These are phyloP conservation scores for Myxozyma neotropica DNA, from an alignment of 805 yeast species.

Conservation along the genomic window DNA sequence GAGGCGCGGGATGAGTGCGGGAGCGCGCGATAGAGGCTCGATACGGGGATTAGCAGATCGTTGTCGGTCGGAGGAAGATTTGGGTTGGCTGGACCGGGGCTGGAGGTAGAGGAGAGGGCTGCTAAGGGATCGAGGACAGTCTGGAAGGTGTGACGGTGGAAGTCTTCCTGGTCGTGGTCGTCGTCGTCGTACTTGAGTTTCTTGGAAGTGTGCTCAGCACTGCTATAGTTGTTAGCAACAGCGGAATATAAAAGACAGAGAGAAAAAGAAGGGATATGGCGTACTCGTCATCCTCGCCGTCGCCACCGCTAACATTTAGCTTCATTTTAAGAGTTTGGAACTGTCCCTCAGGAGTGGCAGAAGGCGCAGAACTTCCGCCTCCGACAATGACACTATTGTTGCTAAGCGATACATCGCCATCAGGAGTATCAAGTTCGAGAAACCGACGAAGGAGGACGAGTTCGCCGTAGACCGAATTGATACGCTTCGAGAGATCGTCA, in stretches of 20 bases:
- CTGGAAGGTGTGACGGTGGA: constrained; percentile 2
- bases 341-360: neutral
- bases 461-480: constrained; percentile 27
- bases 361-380: neutral
- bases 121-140: neutral
- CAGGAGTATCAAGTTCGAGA: constrained; percentile 26
- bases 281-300: constrained; percentile 1
- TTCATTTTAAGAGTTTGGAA: constrained; percentile 7
- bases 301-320: neutral
- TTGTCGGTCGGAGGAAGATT: constrained; percentile 22
- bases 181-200: constrained; percentile 12
- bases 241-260: neutral
- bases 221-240: neutral
- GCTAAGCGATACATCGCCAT: constrained; percentile 9
- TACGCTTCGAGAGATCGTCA: constrained; percentile 14
- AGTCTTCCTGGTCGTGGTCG: neutral
- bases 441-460: constrained; percentile 20
- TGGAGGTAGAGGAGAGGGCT: neutral
- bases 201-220: constrained; percentile 7
- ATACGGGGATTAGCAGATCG: constrained; percentile 22
- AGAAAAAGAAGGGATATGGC: neutral
- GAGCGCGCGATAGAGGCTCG: constrained; percentile 11
- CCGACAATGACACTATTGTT: too few species aligned
- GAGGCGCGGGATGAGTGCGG: constrained; percentile 25
- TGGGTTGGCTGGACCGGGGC: constrained; percentile 8